These are phyloP conservation scores for Trichophyton simii DNA, from an alignment of 2,329 filamentous ascomycete genomes.

Conservation along the genomic window DNA sequence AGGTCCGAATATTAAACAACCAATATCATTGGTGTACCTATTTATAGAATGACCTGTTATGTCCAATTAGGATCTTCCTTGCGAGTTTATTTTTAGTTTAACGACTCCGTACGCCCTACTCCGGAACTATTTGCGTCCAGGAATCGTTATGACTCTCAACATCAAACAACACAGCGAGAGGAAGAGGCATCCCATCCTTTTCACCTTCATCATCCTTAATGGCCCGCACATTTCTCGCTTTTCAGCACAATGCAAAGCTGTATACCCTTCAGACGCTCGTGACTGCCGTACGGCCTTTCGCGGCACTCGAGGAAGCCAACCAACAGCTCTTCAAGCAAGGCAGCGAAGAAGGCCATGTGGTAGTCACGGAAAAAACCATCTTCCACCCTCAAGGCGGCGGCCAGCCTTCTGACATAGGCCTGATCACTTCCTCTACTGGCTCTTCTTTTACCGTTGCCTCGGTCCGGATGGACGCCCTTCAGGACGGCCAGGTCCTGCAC, in stretches of 20 bases:
- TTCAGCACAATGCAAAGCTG: slow-evolving; percentile 32
- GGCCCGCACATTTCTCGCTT: slow-evolving; percentile 12
- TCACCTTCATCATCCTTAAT: not conserved
- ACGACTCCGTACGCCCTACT: too few species aligned
- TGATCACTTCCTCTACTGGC: slow-evolving; percentile 31
- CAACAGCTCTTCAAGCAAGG: slow-evolving; percentile 48
- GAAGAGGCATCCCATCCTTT: too few species aligned
- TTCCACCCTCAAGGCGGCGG: slow-evolving; percentile 66
- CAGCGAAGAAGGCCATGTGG: slow-evolving; percentile 40
- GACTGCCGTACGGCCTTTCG: slow-evolving; percentile 38
- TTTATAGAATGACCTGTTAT: too few species aligned
- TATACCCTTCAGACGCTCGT: slow-evolving; percentile 35
- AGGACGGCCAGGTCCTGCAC: slow-evolving; percentile 50
- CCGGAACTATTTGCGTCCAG: too few species aligned
- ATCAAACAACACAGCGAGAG: too few species aligned
- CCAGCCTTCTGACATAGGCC: slow-evolving; percentile 56
- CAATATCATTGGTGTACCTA: too few species aligned
- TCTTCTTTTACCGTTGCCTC: slow-evolving; percentile 41
- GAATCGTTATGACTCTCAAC: too few species aligned
- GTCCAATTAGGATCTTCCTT: too few species aligned
- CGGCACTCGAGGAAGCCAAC: slow-evolving; percentile 40
- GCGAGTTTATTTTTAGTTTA: too few species aligned
- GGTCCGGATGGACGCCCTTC: slow-evolving; percentile 44
- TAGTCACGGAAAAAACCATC: slow-evolving; percentile 54
- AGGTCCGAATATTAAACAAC: too few species aligned